phyloP scores from a whole-genome alignment of 208 protist species.

The Leptomonas pyrrhocoris region DNA sequence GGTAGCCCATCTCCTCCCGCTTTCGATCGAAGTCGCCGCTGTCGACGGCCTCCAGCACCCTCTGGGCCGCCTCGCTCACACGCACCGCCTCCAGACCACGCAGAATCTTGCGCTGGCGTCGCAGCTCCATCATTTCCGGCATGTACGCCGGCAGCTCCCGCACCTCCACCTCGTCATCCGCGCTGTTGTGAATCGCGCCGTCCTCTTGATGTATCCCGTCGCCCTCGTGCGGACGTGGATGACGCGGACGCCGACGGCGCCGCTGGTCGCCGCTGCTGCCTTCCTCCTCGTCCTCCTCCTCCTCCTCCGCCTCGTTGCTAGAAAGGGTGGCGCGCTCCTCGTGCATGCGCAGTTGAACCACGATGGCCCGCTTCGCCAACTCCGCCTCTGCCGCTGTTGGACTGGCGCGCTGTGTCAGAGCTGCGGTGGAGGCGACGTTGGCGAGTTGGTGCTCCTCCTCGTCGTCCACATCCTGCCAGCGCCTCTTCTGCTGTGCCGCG shows the following conservation, averaged over 20 bases:
- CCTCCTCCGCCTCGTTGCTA: not conserved
- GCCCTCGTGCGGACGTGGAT: not conserved
- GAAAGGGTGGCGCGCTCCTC: constrained; percentile 1
- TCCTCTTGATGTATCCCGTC: constrained; percentile 8
- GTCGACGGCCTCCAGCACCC: constrained; percentile 34
- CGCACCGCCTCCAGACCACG: constrained; percentile 39
- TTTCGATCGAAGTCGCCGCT: constrained; percentile 29
- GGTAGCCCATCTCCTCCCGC: constrained; percentile 56
- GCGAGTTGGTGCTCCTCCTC: constrained; percentile 31
- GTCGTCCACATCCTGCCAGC: constrained; percentile 25
- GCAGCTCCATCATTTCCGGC: constrained; percentile 40
- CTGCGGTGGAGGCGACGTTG: constrained; percentile 28
- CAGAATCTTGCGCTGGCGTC: constrained; percentile 41
- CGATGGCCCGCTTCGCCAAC: constrained; percentile 19
- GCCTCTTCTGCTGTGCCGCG: not conserved
- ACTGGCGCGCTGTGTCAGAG: constrained; percentile 22
- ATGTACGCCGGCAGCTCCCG: constrained; percentile 35
- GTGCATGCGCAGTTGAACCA: constrained; percentile 30
- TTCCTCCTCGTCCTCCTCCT: not conserved
- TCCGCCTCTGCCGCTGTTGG: constrained; percentile 19
- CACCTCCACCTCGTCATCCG: constrained; percentile 11
- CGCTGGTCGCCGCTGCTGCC: not conserved
- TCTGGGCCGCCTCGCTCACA: constrained; percentile 46
- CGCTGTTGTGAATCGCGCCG: constrained; percentile 16
- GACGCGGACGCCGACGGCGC: not conserved